phyloP scores from a whole-genome alignment of 768 basidiomycete species.

The Lactarius trivialis region DNA sequence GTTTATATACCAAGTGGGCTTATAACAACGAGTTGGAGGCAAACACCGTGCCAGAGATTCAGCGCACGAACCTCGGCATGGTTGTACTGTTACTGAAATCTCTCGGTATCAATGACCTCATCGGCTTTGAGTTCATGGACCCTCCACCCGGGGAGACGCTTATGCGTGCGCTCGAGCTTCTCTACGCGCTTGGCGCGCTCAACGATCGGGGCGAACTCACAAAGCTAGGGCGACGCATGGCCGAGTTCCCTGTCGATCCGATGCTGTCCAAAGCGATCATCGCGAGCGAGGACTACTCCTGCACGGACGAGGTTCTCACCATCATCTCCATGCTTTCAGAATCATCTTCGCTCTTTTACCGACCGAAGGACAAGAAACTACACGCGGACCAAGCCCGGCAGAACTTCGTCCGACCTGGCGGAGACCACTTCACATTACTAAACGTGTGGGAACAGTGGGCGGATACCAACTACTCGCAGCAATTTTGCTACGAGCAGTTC shows the following conservation, averaged over 20 bases:
- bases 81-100: conserved; percentile 94
- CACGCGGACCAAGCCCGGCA: conserved; percentile 97
- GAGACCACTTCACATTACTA: conserved; percentile 95
- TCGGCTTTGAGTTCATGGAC: conserved; percentile 98
- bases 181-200: conserved; percentile 93
- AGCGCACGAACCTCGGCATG: conserved; percentile 95
- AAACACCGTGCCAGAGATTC: conserved; percentile 97
- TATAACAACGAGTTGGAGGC: conserved; percentile 93
- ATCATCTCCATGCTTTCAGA: conserved; percentile 98
- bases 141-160: conserved; percentile 97
- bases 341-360: conserved; percentile 89
- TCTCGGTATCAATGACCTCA: conserved; percentile 95
- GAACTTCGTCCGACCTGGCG: conserved; percentile 92
- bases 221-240: conserved; percentile 95
- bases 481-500: conserved; percentile 95
- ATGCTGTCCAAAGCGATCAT: conserved; percentile 97
- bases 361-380: conserved; percentile 96
- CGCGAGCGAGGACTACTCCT: conserved; percentile 86
- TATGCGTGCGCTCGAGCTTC: conserved; percentile 85
- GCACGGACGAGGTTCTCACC: conserved; percentile 95
- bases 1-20: conserved; percentile 99
- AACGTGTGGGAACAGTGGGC: conserved; percentile 99
- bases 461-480: conserved; percentile 94
- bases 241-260: conserved; percentile 97
- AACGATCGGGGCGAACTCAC: conserved; percentile 96